Evolutionary conservation across 139 green algal species (phyloP).

Genomic region (Chlamydomonas asymmetrica): DNA sequence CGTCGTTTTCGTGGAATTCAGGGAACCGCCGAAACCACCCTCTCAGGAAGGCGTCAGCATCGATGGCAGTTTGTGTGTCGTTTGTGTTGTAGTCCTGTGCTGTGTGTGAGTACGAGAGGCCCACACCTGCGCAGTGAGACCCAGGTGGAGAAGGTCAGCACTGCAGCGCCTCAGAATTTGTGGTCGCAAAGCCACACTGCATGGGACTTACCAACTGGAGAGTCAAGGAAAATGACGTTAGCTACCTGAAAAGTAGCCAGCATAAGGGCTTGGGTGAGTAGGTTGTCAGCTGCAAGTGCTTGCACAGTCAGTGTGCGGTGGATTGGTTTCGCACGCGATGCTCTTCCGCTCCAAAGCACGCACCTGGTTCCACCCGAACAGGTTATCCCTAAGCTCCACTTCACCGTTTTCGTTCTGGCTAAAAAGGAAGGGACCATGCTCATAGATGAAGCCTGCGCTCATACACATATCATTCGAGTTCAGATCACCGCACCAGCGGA

Average conservation of each 20-base stretch:
- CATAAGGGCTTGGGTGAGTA: constrained; percentile 9
- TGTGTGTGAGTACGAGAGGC: constrained; percentile 49
- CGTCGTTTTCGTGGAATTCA: constrained; percentile 43
- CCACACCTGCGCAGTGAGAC: constrained; percentile 41
- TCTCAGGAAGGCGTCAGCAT: constrained; percentile 67
- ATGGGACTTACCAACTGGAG: constrained; percentile 40
- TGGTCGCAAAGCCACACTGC: background rate
- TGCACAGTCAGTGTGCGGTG: too few species aligned
- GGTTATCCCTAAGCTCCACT: too few species aligned
- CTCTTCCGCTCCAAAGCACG: too few species aligned
- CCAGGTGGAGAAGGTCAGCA: background rate
- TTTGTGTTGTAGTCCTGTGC: constrained; percentile 52
- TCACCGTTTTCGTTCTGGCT: too few species aligned
- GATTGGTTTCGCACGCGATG: too few species aligned
- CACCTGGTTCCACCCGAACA: too few species aligned
- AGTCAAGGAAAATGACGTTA: constrained; percentile 72
- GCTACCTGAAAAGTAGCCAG: constrained; percentile 26
- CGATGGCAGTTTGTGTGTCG: constrained; percentile 54
- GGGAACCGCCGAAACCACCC: constrained; percentile 48
- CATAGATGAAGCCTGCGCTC: too few species aligned
- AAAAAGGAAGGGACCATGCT: too few species aligned
- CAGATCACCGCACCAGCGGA: too few species aligned
- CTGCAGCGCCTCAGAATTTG: background rate
- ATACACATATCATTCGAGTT: too few species aligned
- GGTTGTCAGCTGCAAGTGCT: too few species aligned